Base-by-base conservation (phyloP, 2,329 filamentous ascomycete genomes). In the Ceratocystis albifundus region DNA sequence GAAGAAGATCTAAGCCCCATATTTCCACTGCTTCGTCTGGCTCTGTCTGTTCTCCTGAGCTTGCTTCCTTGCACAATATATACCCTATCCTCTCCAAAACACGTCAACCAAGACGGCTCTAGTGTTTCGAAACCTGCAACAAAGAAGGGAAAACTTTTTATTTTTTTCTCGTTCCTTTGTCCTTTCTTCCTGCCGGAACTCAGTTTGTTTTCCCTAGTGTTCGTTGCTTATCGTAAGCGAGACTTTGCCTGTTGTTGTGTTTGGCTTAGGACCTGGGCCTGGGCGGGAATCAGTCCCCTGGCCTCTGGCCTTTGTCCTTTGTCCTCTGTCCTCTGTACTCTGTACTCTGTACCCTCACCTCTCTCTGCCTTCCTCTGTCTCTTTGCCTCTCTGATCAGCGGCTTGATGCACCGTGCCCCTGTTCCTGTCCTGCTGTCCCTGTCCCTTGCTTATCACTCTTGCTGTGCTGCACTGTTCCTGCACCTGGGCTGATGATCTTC, bases 111-210 rank as follows among this genome's bases (percentile, higher is more conserved):
- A 57, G 53, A 30, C 53, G 53, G 22, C 53, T 57, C 53, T 57
- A 57, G 53, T 57, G 53, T 57, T 57, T 57, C 53, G 53, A 57
- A 57, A 57, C 53, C 53, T 57, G 53, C 53, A 50, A 22, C 46
- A 50, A 50, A 22, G n/a, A 50, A 50, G n/a, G 20, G 7, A 20
- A n/a, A 50, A 50, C 17, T 46, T 17, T n/a, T 50, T 20, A 2
- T 46, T 17, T n/a, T 50, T 20, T 20, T n/a, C 45, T 36, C 10
- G 10, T 36, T 36, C 32, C 32, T 36, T 36, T 36, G 10, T 36
- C 10, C 32, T 12, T 12, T 36, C 32, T 36, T 36, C 32, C 32
- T 36, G 3, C 32, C 32, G 8, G 8, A 48, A 12, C 45, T 48
- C n/a, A 4, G 6, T 20, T 48, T 48, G 45, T 20, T 48, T 17